Conservation (phyloP, 2,329 filamentous ascomycete genomes). For the Pseudogymnoascus sp. region DNA sequence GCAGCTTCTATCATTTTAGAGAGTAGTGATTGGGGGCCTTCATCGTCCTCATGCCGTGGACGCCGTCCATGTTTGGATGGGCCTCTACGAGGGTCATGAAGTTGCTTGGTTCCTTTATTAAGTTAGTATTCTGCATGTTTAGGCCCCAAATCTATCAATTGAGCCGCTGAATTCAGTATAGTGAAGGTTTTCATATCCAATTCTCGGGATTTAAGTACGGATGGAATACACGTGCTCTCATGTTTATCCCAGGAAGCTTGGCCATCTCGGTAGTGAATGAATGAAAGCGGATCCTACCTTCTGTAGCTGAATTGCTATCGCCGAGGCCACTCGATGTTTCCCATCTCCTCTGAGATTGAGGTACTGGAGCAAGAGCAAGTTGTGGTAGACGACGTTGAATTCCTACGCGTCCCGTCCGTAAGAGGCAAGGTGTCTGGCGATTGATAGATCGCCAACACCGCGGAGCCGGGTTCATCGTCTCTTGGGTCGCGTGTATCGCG, state of each 20-base stretch:
- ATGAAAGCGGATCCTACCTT: not conserved
- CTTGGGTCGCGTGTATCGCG: not conserved
- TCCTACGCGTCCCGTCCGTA: not conserved
- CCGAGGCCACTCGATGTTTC: constrained; percentile 5
- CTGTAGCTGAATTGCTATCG: constrained; percentile 5
- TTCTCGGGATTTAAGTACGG: not conserved
- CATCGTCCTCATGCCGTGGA: not conserved
- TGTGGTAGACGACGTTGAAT: not conserved
- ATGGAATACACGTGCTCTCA: not conserved
- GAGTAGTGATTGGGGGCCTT: constrained; percentile 16
- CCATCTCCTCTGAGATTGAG: not conserved
- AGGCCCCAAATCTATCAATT: not conserved
- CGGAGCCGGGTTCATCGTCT: not conserved
- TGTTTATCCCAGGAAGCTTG: not conserved
- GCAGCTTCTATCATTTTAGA: constrained; percentile 65
- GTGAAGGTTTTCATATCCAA: not conserved
- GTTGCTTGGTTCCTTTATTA: not conserved
- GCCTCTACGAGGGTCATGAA: constrained; percentile 5
- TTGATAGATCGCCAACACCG: constrained; percentile 2
- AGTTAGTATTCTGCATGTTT: not conserved
- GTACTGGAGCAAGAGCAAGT: not conserved
- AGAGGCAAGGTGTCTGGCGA: constrained; percentile 3
- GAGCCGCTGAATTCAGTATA: not conserved
- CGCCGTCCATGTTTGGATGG: constrained; percentile 4
- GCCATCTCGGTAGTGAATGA: not conserved